Evolutionary conservation across 352 stramenopile genomes (phyloP).

Genomic region (Bremia lactucae): DNA sequence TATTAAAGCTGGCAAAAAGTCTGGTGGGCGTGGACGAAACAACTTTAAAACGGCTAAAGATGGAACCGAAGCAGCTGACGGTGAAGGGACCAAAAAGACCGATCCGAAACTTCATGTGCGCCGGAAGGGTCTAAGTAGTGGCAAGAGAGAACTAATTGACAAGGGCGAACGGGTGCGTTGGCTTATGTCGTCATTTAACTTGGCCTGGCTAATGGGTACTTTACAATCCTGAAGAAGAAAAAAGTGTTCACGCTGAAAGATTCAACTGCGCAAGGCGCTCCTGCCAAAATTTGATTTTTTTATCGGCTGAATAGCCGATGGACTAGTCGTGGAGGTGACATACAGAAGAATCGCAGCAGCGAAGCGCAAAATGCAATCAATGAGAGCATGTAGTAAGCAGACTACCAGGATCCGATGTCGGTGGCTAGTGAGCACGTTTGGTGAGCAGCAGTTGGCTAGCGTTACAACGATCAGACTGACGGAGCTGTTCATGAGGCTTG

Average conservation of each 20-base stretch:
- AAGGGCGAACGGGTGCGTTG: conserved; percentile 24
- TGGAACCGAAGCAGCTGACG: conserved; percentile 10
- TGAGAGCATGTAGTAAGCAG: conserved; percentile 7
- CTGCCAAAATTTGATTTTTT: conserved; percentile 27
- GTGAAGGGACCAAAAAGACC: conserved; percentile 8
- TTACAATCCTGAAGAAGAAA: conserved; percentile 33
- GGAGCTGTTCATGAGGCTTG: conserved; percentile 2
- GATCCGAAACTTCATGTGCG: conserved; percentile 23
- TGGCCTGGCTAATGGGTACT: background rate
- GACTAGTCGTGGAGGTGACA: conserved; percentile 4
- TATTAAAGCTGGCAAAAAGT: conserved; percentile 18
- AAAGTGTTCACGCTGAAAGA: conserved; percentile 59
- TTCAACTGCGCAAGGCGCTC: conserved; percentile 22
- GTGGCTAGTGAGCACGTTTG: conserved; percentile 1
- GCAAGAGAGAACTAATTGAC: conserved; percentile 26
- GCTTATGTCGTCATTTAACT: background rate
- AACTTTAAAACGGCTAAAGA: conserved; percentile 29
- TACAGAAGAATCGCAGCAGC: conserved; percentile 10
- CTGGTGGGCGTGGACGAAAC: conserved; percentile 18
- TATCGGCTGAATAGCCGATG: conserved; percentile 2
- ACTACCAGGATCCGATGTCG: conserved; percentile 2
- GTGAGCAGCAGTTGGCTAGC: conserved; percentile 3
- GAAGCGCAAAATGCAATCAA: conserved; percentile 8
- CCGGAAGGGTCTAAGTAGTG: conserved; percentile 14
- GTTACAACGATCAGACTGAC: conserved; percentile 4